Evolutionary conservation across 1,284 basidiomycete species (phyloP), one percentile per base, ranked within the genome.

Genomic region (Porogramme epimiltina): DNA sequence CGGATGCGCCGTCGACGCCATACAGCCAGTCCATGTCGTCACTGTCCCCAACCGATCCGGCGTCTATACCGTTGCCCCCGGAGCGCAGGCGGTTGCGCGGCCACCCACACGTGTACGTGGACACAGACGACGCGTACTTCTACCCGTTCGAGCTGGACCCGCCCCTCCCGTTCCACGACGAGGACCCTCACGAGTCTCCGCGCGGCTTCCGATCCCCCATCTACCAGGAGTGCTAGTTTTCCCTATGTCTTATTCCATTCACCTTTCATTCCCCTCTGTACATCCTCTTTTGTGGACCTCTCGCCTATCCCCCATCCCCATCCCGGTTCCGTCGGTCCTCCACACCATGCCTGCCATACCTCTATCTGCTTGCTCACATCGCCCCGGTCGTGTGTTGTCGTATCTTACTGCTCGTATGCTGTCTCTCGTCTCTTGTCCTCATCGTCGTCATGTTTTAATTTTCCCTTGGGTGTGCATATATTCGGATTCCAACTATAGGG

Each of bases 101-200:
- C 47, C 68, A 54, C 22, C 79, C 79, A 47, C 81, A 81, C 62
- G 79, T 90, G 53, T 87, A 82, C 69, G 74, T 82, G 66, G 77
- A 79, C 61, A 73, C 74, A 64, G 75, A 83, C 67, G 73, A 80
- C 66, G 74, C 77, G 44, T 81, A 78, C 60, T 82, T 83, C 71
- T 80, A 80, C 64, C 77, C 77, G 31, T 84, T 84, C 61, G 82
- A 84, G 66, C 73, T 82, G 65, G 84, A 88, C 62, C 81, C 85
- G 34, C 57, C 56, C 19, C 78, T 87, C 49, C 84, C 86, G 42
- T 87, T 86, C 63, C 76, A 80, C 61, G 75, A 72, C 48, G 70
- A 72, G 44, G 68, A 76, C 64, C 69, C 64, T 65, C 70, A 74
- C 66, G 77, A 81, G 72, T 71, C 73, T 73, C 67, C 65, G 39